Evolutionary conservation across 257 asterid genomes (phyloP).

Genomic region (Solanum gandarillasii): DNA sequence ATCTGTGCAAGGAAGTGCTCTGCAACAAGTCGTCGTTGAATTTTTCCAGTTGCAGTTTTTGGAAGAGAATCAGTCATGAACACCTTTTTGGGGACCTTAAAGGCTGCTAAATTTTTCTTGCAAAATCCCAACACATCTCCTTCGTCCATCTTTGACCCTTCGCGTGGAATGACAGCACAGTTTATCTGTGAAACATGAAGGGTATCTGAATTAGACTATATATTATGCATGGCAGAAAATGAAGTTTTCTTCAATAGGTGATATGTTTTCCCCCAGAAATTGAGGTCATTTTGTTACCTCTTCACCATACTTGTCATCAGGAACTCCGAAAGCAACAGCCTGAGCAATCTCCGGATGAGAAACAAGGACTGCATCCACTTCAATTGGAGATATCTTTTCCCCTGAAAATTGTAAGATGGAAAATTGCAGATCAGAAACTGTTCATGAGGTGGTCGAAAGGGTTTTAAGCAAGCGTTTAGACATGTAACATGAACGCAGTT

Average conservation of each 20-base stretch:
- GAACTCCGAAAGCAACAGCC: conserved; percentile 89
- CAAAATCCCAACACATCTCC: conserved; percentile 55
- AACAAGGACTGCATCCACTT: conserved; percentile 75
- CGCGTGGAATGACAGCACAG: conserved; percentile 87
- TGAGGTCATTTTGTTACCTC: conserved; percentile 36
- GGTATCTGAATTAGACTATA: neutral
- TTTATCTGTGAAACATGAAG: conserved; percentile 42
- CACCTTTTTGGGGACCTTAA: conserved; percentile 93
- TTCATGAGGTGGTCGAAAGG: neutral
- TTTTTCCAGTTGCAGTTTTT: conserved; percentile 85
- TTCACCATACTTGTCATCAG: conserved; percentile 96
- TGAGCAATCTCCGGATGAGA: conserved; percentile 81
- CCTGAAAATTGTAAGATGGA: conserved; percentile 28
- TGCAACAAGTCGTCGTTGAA: conserved; percentile 67
- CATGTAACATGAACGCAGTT: neutral
- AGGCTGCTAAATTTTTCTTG: conserved; percentile 80
- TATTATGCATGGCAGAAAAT: neutral
- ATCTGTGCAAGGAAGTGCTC: conserved; percentile 89
- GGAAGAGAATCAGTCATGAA: conserved; percentile 80
- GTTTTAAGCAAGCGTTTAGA: neutral
- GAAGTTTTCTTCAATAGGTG: conserved; percentile 78
- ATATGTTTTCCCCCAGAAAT: conserved; percentile 68
- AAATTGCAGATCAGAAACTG: neutral
- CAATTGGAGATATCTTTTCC: conserved; percentile 92
- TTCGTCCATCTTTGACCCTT: conserved; percentile 53